Evolutionary conservation across 2,329 filamentous ascomycete genomes (phyloP).

Genomic region (Trichothecium roseum): DNA sequence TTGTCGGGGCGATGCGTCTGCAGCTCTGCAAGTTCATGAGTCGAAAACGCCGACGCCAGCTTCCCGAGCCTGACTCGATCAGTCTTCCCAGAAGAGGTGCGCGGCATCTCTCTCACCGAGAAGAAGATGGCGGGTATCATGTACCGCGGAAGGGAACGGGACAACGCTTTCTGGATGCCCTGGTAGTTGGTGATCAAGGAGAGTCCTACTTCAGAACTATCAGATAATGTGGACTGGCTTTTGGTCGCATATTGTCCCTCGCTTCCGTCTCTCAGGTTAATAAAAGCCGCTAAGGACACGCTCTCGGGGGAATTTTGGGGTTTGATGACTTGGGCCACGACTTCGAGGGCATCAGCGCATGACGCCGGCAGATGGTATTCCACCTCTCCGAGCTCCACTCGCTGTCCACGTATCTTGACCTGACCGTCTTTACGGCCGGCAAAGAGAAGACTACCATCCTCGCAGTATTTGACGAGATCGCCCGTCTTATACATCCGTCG

Average conservation of each 20-base stretch:
- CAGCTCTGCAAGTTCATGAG: background rate
- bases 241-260: conserved; percentile 3
- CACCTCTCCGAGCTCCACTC: conserved; percentile 32
- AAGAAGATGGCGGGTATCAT: conserved; percentile 23
- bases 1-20: background rate
- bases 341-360: background rate
- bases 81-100: conserved; percentile 9
- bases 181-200: no score
- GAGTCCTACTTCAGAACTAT: no score
- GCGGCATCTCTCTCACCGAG: conserved; percentile 9
- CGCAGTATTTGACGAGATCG: conserved; percentile 31
- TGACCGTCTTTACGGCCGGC: conserved; percentile 45
- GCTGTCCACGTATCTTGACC: conserved; percentile 47
- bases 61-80: conserved; percentile 5
- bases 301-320: background rate
- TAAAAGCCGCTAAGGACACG: conserved; percentile 1
- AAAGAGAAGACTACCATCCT: conserved; percentile 28
- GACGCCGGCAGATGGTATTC: conserved; percentile 2
- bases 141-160: conserved; percentile 21
- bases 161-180: conserved; percentile 11
- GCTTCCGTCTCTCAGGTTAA: conserved; percentile 13
- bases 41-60: conserved; percentile 1
- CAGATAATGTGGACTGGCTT: no score
- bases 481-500: conserved; percentile 31
- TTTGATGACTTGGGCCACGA: background rate